phyloP scores from a whole-genome alignment of 2,329 filamentous ascomycete genomes.

The Clathrospora elynae region DNA sequence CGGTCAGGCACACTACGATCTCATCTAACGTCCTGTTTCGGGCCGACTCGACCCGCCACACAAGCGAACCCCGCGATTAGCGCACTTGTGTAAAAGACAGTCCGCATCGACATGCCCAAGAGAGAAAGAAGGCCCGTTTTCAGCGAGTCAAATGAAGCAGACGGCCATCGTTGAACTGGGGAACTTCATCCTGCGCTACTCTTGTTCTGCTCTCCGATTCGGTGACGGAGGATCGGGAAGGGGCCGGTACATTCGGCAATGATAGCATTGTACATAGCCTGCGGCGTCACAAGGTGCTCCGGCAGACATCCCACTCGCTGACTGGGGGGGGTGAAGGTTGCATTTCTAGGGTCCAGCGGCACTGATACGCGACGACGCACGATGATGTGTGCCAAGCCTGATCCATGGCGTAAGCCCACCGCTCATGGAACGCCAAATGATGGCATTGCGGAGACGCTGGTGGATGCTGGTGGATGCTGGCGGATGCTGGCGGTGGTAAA shows the following conservation, averaged over 20 bases:
- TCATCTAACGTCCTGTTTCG: slow-evolving; percentile 19
- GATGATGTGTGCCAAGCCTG: slow-evolving; percentile 29
- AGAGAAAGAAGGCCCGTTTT: slow-evolving; percentile 16
- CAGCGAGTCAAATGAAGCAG: slow-evolving; percentile 16
- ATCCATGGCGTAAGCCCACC: slow-evolving; percentile 15
- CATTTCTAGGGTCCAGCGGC: slow-evolving; percentile 26
- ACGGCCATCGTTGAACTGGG: slow-evolving; percentile 8
- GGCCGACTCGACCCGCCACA: slow-evolving; percentile 17
- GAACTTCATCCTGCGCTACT: neutral
- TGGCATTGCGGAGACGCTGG: slow-evolving; percentile 25
- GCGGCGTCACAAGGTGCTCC: slow-evolving; percentile 12
- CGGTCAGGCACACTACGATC: slow-evolving; percentile 24
- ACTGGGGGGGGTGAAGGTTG: slow-evolving; percentile 12
- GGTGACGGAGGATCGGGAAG: slow-evolving; percentile 12
- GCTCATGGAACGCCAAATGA: slow-evolving; percentile 22
- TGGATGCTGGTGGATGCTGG: neutral
- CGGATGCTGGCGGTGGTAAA: slow-evolving; percentile 9
- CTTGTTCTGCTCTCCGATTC: slow-evolving; percentile 14
- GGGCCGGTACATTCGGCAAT: slow-evolving; percentile 6
- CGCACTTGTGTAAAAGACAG: slow-evolving; percentile 9
- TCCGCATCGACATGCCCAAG: slow-evolving; percentile 11
- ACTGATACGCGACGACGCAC: slow-evolving; percentile 13
- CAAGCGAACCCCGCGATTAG: slow-evolving; percentile 13
- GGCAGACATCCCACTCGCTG: slow-evolving; percentile 24
- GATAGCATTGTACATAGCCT: slow-evolving; percentile 15